Conservation (phyloP, 805 yeast genomes). For the Lipomyces spencermartinsiae region DNA sequence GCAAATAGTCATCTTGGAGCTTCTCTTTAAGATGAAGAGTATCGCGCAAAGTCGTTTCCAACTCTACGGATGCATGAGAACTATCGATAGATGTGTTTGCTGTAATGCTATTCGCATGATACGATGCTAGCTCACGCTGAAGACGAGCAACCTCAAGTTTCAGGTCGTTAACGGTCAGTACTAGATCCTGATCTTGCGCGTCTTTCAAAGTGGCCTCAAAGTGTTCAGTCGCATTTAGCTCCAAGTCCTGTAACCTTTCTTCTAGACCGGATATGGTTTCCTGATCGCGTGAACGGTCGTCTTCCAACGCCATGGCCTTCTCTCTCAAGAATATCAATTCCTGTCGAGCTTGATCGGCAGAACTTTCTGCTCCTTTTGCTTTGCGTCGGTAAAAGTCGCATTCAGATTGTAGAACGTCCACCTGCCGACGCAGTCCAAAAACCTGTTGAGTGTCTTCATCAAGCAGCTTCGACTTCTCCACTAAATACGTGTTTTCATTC, state of each 20-base stretch:
- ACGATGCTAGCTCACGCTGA: slow-evolving; percentile 3
- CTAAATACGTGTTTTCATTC: slow-evolving; percentile 33
- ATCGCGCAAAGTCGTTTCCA: slow-evolving; percentile 18
- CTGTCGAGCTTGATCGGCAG: slow-evolving; percentile 10
- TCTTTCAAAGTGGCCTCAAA: slow-evolving; percentile 3
- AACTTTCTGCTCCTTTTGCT: slow-evolving; percentile 19
- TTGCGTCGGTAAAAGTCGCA: slow-evolving; percentile 29
- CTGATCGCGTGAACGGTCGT: slow-evolving; percentile 21
- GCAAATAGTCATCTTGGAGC: slow-evolving; percentile 24
- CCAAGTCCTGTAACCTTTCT: slow-evolving; percentile 22
- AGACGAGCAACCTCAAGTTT: slow-evolving; percentile 8
- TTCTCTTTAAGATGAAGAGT: slow-evolving; percentile 18
- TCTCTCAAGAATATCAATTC: slow-evolving; percentile 24
- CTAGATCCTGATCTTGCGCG: slow-evolving; percentile 13
- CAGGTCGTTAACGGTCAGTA: slow-evolving; percentile 11
- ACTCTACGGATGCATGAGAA: background rate
- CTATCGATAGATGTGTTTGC: background rate
- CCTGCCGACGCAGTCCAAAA: slow-evolving; percentile 33
- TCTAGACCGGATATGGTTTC: slow-evolving; percentile 16
- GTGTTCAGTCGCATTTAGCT: slow-evolving; percentile 1
- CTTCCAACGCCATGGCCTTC: slow-evolving; percentile 6
- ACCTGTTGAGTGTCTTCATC: slow-evolving; percentile 36
- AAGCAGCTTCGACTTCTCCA: slow-evolving; percentile 32
- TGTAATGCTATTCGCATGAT: background rate
- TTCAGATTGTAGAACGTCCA: slow-evolving; percentile 31